A percentile compares a stretch with the other conserved stretches of the same genome.
phyloP scores from a whole-genome alignment of 2,329 filamentous ascomycete genomes.

The Phyllachora maydis region DNA sequence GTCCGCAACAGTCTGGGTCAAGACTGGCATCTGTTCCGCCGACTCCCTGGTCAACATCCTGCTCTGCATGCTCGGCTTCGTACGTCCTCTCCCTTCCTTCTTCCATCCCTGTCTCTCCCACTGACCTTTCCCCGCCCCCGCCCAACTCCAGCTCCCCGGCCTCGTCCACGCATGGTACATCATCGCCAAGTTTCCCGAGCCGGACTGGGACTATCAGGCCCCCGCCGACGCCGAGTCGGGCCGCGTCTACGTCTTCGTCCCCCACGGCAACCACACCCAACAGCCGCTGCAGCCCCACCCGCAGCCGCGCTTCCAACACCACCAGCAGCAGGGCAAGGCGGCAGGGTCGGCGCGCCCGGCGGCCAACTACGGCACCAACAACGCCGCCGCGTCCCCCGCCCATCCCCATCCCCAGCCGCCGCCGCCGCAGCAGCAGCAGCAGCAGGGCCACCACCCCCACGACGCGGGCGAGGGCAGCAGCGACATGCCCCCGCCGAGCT shows the following conservation, averaged over 20 bases:
- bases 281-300: constrained; percentile 12
- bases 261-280: constrained; percentile 20
- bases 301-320: constrained; percentile 9
- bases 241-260: constrained; percentile 61
- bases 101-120: constrained; percentile 9
- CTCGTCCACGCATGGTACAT: constrained; percentile 97
- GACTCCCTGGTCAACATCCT: constrained; percentile 92
- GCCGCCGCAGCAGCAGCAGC: too few relatives aligned
- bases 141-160: constrained; percentile 51
- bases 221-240: constrained; percentile 33
- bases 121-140: constrained; percentile 3
- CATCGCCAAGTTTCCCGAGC: constrained; percentile 73
- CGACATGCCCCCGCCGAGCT: constrained; percentile 52
- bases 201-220: constrained; percentile 49
- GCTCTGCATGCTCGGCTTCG: constrained; percentile 57
- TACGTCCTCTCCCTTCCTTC: constrained; percentile 11
- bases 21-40: constrained; percentile 76
- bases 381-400: constrained; percentile 7
- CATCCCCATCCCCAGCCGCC: too few relatives aligned
- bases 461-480: constrained; percentile 19
- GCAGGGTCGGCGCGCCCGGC: too few relatives aligned
- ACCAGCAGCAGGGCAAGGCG: too few relatives aligned
- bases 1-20: constrained; percentile 85
- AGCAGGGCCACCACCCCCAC: constrained; percentile 9
- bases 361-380: constrained; percentile 26